Percentiles rank a stretch among this genome's conserved stretches.
Conservation (phyloP, 2,329 filamentous ascomycete species). For the Aspergillus ruber region DNA sequence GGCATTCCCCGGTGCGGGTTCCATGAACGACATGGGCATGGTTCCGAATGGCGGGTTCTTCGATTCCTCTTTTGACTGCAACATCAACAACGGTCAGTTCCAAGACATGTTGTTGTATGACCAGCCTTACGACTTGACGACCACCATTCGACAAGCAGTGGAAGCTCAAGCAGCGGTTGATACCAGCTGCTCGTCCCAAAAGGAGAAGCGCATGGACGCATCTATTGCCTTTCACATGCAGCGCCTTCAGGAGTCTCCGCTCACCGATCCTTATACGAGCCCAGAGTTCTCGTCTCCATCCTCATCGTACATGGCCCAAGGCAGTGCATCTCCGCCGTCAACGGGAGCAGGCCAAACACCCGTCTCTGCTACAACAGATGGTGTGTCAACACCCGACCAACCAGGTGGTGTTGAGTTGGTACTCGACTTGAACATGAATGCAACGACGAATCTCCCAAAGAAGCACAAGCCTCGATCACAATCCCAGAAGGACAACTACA, state of each 20-base stretch:
- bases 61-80: conserved; percentile 1
- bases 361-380: conserved; percentile 8
- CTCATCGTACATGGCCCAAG: conserved; percentile 24
- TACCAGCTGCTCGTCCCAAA: conserved; percentile 26
- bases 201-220: conserved; percentile 38
- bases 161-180: conserved; percentile 34
- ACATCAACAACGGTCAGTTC: conserved; percentile 7
- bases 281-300: conserved; percentile 26
- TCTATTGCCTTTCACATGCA: conserved; percentile 37
- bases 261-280: conserved; percentile 21
- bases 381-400: conserved; percentile 8
- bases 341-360: conserved; percentile 15
- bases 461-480: conserved; percentile 38
- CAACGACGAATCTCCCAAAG: conserved; percentile 34
- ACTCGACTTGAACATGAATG: conserved; percentile 40
- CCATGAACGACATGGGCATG: conserved; percentile 10
- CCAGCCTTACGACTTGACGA: not conserved
- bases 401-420: conserved; percentile 30
- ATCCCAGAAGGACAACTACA: conserved; percentile 39
- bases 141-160: conserved; percentile 25
- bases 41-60: conserved; percentile 3
- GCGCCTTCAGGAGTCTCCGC: conserved; percentile 26
- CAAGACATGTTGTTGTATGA: conserved; percentile 3
- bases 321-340: conserved; percentile 18
- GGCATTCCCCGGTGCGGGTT: conserved; percentile 1